phyloP scores from a whole-genome alignment of 2,329 filamentous ascomycete genomes.

The Aureobasidium namibiae region DNA sequence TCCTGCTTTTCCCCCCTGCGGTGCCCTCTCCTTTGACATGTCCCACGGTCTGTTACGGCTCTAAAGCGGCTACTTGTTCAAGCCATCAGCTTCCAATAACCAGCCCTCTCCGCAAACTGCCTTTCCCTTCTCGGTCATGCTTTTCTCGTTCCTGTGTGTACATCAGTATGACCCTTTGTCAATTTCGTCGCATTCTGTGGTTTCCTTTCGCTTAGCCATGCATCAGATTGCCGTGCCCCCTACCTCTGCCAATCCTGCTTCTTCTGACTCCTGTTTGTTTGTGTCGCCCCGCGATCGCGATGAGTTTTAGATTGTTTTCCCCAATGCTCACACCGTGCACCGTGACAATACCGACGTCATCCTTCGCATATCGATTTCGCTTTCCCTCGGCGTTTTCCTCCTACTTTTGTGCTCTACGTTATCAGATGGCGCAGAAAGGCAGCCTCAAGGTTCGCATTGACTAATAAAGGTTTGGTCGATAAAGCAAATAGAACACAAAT shows the following conservation, averaged over 20 bases:
- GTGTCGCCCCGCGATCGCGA: constrained; percentile 6
- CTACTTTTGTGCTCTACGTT: not conserved
- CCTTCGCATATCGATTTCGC: not conserved
- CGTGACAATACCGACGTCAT: not conserved
- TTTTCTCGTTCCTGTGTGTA: not conserved
- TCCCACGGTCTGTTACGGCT: not conserved
- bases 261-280: not conserved
- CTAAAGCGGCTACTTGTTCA: not conserved
- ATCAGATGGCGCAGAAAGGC: too few relatives aligned
- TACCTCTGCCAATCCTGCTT: not conserved
- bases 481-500: not conserved
- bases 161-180: not conserved
- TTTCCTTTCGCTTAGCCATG: not conserved
- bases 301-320: constrained; percentile 2
- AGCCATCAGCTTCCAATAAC: not conserved
- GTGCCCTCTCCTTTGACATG: not conserved
- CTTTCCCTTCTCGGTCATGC: not conserved
- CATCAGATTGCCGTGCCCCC: not conserved
- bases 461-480: not conserved
- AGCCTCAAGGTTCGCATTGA: not conserved
- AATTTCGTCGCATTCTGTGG: not conserved
- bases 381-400: not conserved
- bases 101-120: not conserved
- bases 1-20: not conserved
- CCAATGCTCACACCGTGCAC: constrained; percentile 3